Evolutionary conservation across 1,139 yeast genomes (phyloP).

Genomic region (Protomyces macrosporus): DNA sequence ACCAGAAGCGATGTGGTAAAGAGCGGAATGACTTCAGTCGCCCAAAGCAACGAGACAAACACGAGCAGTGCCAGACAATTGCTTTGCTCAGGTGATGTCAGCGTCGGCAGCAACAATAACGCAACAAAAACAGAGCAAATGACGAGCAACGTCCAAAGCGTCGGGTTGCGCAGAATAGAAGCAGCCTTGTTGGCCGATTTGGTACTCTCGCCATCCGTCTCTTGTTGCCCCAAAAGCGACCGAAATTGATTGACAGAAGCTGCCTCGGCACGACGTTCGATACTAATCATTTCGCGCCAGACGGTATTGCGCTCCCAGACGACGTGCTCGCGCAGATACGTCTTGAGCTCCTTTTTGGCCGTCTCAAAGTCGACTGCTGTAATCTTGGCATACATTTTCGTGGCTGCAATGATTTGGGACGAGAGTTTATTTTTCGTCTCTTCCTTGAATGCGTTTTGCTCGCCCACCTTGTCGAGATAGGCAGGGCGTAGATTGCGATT

Average conservation of each 20-base stretch:
- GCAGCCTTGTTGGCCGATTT: constrained; percentile 26
- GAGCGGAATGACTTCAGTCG: constrained; percentile 84
- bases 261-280: constrained; percentile 53
- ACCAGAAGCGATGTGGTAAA: constrained; percentile 77
- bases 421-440: constrained; percentile 48
- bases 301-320: constrained; percentile 97
- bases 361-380: constrained; percentile 46
- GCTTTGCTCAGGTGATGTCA: constrained; percentile 56
- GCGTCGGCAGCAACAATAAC: constrained; percentile 50
- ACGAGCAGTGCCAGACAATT: constrained; percentile 79
- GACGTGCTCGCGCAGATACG: constrained; percentile 81
- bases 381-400: constrained; percentile 48
- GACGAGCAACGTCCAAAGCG: constrained; percentile 44
- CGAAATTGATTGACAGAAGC: constrained; percentile 32
- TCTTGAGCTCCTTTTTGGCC: constrained; percentile 63
- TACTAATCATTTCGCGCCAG: constrained; percentile 91
- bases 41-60: constrained; percentile 81
- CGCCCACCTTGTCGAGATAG: constrained; percentile 41
- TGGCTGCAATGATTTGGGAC: constrained; percentile 47
- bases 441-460: constrained; percentile 47
- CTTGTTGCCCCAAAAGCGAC: constrained; percentile 1
- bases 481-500: constrained; percentile 56
- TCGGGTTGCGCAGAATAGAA: constrained; percentile 31
- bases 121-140: constrained; percentile 49
- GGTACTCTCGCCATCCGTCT: not conserved